phyloP scores from a whole-genome alignment of 2,329 filamentous ascomycete genomes.

The Fusarium sp. region DNA sequence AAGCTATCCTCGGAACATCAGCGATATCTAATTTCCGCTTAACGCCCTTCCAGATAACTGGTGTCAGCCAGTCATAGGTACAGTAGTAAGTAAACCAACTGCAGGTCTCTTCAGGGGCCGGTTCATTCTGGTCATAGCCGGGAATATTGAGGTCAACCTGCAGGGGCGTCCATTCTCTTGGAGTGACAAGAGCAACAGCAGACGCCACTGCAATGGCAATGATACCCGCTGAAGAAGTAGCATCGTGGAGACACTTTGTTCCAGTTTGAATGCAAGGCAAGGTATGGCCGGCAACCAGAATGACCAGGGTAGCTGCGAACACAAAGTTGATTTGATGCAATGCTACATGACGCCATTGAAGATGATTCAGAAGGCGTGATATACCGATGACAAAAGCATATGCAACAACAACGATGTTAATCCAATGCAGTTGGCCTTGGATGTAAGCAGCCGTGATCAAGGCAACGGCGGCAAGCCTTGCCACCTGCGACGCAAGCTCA shows the following conservation, averaged over 20 bases:
- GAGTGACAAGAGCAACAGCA: slow-evolving; percentile 57
- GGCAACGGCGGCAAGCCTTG: slow-evolving; percentile 54
- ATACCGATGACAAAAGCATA: slow-evolving; percentile 60
- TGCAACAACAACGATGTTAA: slow-evolving; percentile 51
- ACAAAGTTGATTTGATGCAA: slow-evolving; percentile 63
- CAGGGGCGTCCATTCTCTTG: slow-evolving; percentile 62
- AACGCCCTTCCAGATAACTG: slow-evolving; percentile 60
- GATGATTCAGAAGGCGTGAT: slow-evolving; percentile 53
- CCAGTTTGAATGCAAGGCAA: slow-evolving; percentile 58
- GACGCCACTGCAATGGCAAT: slow-evolving; percentile 52
- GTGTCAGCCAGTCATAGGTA: slow-evolving; percentile 63
- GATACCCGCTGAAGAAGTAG: slow-evolving; percentile 51
- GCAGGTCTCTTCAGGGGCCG: slow-evolving; percentile 63
- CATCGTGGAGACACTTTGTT: slow-evolving; percentile 46
- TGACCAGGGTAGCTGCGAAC: slow-evolving; percentile 51
- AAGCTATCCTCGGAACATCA: slow-evolving; percentile 61
- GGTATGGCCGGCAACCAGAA: slow-evolving; percentile 53
- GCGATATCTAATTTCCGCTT: slow-evolving; percentile 58
- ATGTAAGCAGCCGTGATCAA: slow-evolving; percentile 54
- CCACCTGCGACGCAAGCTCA: slow-evolving; percentile 57
- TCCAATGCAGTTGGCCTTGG: slow-evolving; percentile 49
- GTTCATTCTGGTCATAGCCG: slow-evolving; percentile 53
- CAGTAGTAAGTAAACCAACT: slow-evolving; percentile 65
- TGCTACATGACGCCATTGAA: slow-evolving; percentile 58
- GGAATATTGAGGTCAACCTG: slow-evolving; percentile 53